Conservation (phyloP, 805 yeast species). For the Torulaspora maleeae region DNA sequence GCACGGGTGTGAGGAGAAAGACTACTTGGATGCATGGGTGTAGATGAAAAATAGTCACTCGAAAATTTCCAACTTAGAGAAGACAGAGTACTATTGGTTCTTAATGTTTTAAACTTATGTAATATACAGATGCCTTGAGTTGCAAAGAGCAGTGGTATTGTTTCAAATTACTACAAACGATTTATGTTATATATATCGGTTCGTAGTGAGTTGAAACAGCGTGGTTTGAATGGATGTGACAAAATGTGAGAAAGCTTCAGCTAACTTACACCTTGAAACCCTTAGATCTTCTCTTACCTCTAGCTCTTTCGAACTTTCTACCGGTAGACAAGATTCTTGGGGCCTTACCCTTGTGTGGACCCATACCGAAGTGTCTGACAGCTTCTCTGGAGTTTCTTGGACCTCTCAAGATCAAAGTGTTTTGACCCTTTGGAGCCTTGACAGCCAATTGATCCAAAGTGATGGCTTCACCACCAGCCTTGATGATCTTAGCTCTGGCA, state of each 20-base stretch:
- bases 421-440: slow-evolving; percentile 99
- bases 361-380: slow-evolving; percentile 99
- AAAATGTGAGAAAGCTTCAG: slow-evolving; percentile 5
- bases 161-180: slow-evolving; percentile 13
- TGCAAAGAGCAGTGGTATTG: slow-evolving; percentile 8
- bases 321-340: slow-evolving; percentile 97
- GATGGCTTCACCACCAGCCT: slow-evolving; percentile 99
- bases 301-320: slow-evolving; percentile 99
- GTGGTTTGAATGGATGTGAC: background rate
- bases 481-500: slow-evolving; percentile 94
- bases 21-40: background rate
- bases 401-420: slow-evolving; percentile 97
- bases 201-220: slow-evolving; percentile 8
- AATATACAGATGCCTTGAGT: background rate
- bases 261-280: slow-evolving; percentile 97
- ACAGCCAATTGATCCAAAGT: slow-evolving; percentile 98
- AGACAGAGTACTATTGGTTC: background rate
- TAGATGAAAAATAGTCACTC: background rate
- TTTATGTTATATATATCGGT: slow-evolving; percentile 7
- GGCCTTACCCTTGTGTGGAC: slow-evolving; percentile 99
- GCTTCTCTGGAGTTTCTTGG: slow-evolving; percentile 99
- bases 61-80: no score
- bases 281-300: slow-evolving; percentile 99
- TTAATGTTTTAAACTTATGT: background rate
- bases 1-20: background rate